Base-by-base conservation (phyloP, 306 rosid species). In the Quercus suber region DNA sequence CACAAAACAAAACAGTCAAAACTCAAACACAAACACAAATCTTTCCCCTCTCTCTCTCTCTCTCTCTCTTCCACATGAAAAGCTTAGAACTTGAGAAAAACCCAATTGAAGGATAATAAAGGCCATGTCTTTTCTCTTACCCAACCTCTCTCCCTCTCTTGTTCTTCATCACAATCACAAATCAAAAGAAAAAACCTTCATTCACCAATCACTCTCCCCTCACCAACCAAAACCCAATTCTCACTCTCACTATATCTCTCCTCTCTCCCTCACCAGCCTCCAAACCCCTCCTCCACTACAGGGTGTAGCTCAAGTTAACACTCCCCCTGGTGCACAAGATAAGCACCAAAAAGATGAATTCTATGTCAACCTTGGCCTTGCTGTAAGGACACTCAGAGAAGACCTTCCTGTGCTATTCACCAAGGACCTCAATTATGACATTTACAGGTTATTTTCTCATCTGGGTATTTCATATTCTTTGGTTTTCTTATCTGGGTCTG, bases 381-480 rank as follows among this genome's bases (percentile, higher is more conserved):
- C 98, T 45, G 98, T 95, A 3, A 81, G 99, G 76, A 92, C 98
- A 2, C 93, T 95, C 15, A 97, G 98, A 21, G 99, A 95, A 65
- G 98, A 95, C 78, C 25, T 91, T 45, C 98, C 99, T 56, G 55
- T 85, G 53, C 80, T 95, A 81, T 95, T 95, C 87, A 28, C 87
- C 82, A 87, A 84, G 69, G 99, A 95, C 85, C 98, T 94, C 86
- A 92, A 88, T 80, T 94, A 92, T 82, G 91, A 88, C 75, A 94
- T 94, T 75, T 94, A 94, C 83, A 91, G 99, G 97, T 91, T 14
- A 55, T 55, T 84, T 78, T 74, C 78, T 78, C 79, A 11, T 80
- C 53, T 69, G 71, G 73, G 45, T 77, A 5, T 20, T 73, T 67
- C 43, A 1, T 41, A 45, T 1, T 37, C 12, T 80, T 3, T 60